Base-by-base conservation (phyloP, 306 rosid species). In the Pyrus bretschneideri region DNA sequence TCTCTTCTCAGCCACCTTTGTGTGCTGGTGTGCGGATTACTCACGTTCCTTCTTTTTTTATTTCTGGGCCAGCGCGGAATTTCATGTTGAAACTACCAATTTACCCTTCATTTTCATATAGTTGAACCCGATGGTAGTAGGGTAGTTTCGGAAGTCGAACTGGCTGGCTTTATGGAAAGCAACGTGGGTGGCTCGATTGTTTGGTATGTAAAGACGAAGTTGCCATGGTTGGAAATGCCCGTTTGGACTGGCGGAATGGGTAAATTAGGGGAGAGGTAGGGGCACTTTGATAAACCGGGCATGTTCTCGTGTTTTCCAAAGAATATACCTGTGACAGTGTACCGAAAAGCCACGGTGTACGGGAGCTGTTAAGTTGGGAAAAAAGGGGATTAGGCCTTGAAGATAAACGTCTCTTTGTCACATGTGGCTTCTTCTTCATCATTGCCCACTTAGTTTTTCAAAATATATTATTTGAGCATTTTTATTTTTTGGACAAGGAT, bases 301-400 rank as follows among this genome's bases (percentile, higher is more conserved):
- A 15, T 35, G 49, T 38, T 23, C 4, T 27, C 44, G 59, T 54
- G 78, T 63, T 76, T 12, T 31, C 49, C 58, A 14, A 69, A 31
- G 84, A 87, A 84, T 74, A 77, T 84, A 40, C 73, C 19, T 1
- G n/a, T 42, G 12, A 42, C 45, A 2, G 45, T 9, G 61, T 51
- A 46, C 73, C 83, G 78, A 64, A 78, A 82, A 80, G 87, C 91
- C 95, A 88, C 86, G 90, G 81, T 91, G 95, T 79, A 6, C 1
- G 30, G 59, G 88, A 81, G 89, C 78, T 83, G 86, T 82, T 81
- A 23, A 27, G 59, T 65, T 65, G 79, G 76, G 31, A 72, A 74
- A 4, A 70, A 15, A 33, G 74, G 42, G 44, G 49, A 78, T 73
- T 78, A 52, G 69, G 44, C 63, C 3, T 40, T 55, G 60, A 67